Evolutionary conservation across 1,284 basidiomycete genomes (phyloP), one percentile per base, ranked within the genome.

Genomic region (Irpex rosettiformis): DNA sequence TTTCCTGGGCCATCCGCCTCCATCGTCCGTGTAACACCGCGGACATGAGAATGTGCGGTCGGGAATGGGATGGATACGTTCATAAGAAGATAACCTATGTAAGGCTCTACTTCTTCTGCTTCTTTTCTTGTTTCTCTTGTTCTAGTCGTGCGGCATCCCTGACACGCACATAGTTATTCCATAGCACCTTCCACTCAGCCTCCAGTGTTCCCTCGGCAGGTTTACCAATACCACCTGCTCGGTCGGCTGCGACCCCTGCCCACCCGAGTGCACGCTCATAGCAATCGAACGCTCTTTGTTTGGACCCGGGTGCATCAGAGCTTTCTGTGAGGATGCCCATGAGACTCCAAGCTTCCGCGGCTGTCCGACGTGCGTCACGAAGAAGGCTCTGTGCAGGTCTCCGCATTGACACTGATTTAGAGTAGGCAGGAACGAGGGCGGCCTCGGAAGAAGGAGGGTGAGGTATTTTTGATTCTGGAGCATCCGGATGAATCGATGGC

Each of bases 311-410:
- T 5, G 75, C 75, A 0, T 72, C 71, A n/a, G 69, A 67, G 4
- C 65, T 68, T 64, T 75, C 80, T 54, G 73, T 67, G 21, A 89
- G 70, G 57, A 83, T 70, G 2, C 79, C 80, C 57, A 84, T 71
- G 25, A 90, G 71, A 58, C 77, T 79, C 81, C 92, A 92, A 6
- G 84, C 84, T 70, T 86, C 84, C 0, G 83, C 83, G 11, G 88
- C 85, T 16, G 86, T 85, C 37, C 88, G 77, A 16, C 85, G 79
- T 13, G 89, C 81, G 66, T 91, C 88, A 22, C 86, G 82, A 45
- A 91, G 76, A 4, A 91, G 72, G 48, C 76, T 77, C 45, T 66
- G 70, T n/a, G 89, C 86, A 1, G 84, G 81, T 57, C 77, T 79
- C 52, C 72, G 75, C 75, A 88, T 80, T 37, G 77, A 73, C 40